Evolutionary conservation across 495 filamentous ascomycete genomes (phyloP).

Genomic region (Podospora pseudopauciseta): DNA sequence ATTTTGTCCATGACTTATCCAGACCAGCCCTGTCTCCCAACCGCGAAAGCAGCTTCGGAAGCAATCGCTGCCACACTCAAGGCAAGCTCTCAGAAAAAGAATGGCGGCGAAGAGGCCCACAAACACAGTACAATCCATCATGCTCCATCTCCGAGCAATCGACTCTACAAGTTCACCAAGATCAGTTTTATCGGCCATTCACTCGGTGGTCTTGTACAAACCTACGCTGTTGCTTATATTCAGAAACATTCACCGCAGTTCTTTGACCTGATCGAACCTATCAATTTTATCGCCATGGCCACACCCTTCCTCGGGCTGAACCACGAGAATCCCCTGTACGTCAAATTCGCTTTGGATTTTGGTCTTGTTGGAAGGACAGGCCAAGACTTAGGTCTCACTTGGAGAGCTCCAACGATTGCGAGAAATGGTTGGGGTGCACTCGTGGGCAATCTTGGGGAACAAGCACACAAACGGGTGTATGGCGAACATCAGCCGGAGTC

Average conservation of each 20-base stretch:
- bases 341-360: constrained; percentile 94
- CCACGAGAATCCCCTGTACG: constrained; percentile 95
- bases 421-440: constrained; percentile 85
- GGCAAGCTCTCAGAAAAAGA: constrained; percentile 25
- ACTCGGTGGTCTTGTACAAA: constrained; percentile 86
- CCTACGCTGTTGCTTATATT: constrained; percentile 95
- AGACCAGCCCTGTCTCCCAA: constrained; percentile 77
- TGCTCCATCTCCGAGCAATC: constrained; percentile 34
- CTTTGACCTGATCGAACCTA: constrained; percentile 78
- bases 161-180: constrained; percentile 81
- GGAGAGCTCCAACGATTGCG: constrained; percentile 80
- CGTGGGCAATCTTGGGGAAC: constrained; percentile 70
- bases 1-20: constrained; percentile 87
- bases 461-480: constrained; percentile 59
- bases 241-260: constrained; percentile 92
- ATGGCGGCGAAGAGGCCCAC: constrained; percentile 39
- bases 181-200: constrained; percentile 97
- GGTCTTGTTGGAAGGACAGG: constrained; percentile 92
- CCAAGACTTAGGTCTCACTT: constrained; percentile 90
- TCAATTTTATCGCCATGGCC: constrained; percentile 92
- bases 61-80: constrained; percentile 38
- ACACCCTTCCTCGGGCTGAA: constrained; percentile 89
- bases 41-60: constrained; percentile 51
- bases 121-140: constrained; percentile 53
- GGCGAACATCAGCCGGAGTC: constrained; percentile 67